A percentile compares a stretch with the other conserved stretches of the same genome.
These are phyloP conservation scores for Endoconidiophora polonica DNA, from an alignment of 2,329 filamentous ascomycete genomes.

Conservation along the genomic window DNA sequence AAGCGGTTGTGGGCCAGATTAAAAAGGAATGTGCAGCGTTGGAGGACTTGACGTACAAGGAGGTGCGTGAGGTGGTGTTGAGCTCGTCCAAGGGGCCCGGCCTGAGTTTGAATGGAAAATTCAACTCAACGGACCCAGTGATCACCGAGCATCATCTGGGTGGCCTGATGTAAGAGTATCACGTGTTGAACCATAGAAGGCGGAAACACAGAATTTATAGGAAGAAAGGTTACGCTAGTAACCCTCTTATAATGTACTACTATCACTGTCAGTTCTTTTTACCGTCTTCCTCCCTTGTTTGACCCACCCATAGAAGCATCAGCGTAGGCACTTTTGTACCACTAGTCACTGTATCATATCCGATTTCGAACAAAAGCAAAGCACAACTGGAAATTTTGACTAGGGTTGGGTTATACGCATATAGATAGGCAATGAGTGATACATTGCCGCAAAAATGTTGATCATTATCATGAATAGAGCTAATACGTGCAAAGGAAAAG, in stretches of 20 bases:
- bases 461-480: constrained; percentile 5
- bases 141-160: constrained; percentile 36
- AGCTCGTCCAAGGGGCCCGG: constrained; percentile 79
- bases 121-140: constrained; percentile 43
- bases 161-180: constrained; percentile 32
- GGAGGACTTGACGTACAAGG: constrained; percentile 32
- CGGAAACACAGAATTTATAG: not conserved
- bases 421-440: not conserved
- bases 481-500: constrained; percentile 7
- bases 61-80: constrained; percentile 49
- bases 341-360: constrained; percentile 1
- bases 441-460: not conserved
- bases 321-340: not conserved
- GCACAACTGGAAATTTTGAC: too few relatives aligned
- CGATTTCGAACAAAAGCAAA: not conserved
- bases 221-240: not conserved
- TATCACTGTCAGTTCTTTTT: not conserved
- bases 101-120: constrained; percentile 69
- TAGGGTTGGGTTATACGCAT: too few relatives aligned
- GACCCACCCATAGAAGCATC: not conserved
- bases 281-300: not conserved
- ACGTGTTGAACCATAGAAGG: not conserved
- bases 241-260: not conserved
- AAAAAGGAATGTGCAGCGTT: constrained; percentile 65
- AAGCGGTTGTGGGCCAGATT: constrained; percentile 54